Conservation (phyloP, 495 filamentous ascomycete species). For the Daldinia vernicosa region DNA sequence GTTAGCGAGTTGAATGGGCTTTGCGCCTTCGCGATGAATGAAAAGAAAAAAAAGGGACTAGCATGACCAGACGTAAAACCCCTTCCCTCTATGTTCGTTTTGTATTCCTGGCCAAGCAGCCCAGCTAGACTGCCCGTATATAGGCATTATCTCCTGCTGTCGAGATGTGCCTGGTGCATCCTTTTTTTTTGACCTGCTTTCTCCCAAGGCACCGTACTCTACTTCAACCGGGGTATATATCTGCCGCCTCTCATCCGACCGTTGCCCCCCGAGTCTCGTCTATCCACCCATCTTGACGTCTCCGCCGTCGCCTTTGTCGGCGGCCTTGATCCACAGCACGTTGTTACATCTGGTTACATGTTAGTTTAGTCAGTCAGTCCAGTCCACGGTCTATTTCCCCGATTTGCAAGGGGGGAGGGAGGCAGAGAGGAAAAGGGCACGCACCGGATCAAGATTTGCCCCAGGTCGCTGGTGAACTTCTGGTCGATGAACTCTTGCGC, state of each 20-base stretch:
- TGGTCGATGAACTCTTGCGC: slow-evolving; percentile 93
- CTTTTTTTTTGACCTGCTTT: not conserved
- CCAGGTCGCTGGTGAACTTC: slow-evolving; percentile 82
- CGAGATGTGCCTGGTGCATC: not conserved
- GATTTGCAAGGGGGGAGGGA: not conserved
- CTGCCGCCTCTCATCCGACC: slow-evolving; percentile 8
- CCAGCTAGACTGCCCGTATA: not conserved
- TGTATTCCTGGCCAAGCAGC: not conserved
- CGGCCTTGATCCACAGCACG: slow-evolving; percentile 86
- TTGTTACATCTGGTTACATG: slow-evolving; percentile 72
- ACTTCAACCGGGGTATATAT: slow-evolving; percentile 32
- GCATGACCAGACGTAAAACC: slow-evolving; percentile 8
- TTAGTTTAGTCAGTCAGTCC: not conserved
- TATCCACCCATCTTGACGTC: slow-evolving; percentile 72
- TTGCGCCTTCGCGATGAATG: slow-evolving; percentile 16
- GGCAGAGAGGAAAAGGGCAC: slow-evolving; percentile 27
- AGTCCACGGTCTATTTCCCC: not conserved
- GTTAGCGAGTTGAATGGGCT: not conserved
- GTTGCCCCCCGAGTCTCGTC: slow-evolving; percentile 17
- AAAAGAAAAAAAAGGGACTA: slow-evolving; percentile 9
- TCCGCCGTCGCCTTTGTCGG: slow-evolving; percentile 63
- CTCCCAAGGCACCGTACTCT: slow-evolving; percentile 9
- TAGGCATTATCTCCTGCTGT: not conserved
- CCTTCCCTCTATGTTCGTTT: not conserved
- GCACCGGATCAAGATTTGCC: slow-evolving; percentile 91